These are phyloP conservation scores for Prunus davidiana DNA, from an alignment of 306 rosid species.

Conservation along the genomic window DNA sequence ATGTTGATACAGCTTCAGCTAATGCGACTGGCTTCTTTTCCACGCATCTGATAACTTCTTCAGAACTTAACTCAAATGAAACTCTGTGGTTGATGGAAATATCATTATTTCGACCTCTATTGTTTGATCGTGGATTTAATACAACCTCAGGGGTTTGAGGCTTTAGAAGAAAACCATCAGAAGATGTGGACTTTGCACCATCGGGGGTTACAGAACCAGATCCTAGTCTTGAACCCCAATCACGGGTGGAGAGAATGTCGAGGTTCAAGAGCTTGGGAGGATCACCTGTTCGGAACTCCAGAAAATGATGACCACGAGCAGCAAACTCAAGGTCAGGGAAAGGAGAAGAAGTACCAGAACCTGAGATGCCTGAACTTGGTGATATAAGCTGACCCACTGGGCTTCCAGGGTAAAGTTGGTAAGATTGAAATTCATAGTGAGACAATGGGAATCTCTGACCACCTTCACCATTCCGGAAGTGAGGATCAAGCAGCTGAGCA, in stretches of 20 bases:
- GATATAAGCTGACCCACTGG: slow-evolving; percentile 88
- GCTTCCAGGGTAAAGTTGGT: slow-evolving; percentile 92
- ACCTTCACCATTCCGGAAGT: slow-evolving; percentile 46
- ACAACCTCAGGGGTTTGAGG: slow-evolving; percentile 24
- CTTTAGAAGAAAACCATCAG: slow-evolving; percentile 25
- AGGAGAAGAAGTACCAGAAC: slow-evolving; percentile 81
- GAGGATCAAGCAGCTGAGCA: slow-evolving; percentile 77
- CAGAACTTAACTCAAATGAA: slow-evolving; percentile 40
- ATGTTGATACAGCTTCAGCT: slow-evolving; percentile 38
- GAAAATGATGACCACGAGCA: slow-evolving; percentile 34
- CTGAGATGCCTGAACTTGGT: slow-evolving; percentile 84
- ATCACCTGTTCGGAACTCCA: slow-evolving; percentile 52
- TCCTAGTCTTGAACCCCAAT: slow-evolving; percentile 38
- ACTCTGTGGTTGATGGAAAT: slow-evolving; percentile 30
- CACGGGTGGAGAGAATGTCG: slow-evolving; percentile 51
- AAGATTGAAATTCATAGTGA: slow-evolving; percentile 75
- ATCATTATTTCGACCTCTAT: slow-evolving; percentile 21
- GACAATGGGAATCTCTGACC: slow-evolving; percentile 61
- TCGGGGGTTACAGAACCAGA: slow-evolving; percentile 47
- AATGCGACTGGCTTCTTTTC: slow-evolving; percentile 33
- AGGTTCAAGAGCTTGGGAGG: slow-evolving; percentile 65
- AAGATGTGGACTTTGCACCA: slow-evolving; percentile 21
- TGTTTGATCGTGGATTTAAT: slow-evolving; percentile 10
- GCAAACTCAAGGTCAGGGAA: slow-evolving; percentile 64
- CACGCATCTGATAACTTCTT: slow-evolving; percentile 29